Evolutionary conservation across 441 rosid species (phyloP), one percentile per base, ranked within the genome.

Genomic region (Adansonia madagascariensis): DNA sequence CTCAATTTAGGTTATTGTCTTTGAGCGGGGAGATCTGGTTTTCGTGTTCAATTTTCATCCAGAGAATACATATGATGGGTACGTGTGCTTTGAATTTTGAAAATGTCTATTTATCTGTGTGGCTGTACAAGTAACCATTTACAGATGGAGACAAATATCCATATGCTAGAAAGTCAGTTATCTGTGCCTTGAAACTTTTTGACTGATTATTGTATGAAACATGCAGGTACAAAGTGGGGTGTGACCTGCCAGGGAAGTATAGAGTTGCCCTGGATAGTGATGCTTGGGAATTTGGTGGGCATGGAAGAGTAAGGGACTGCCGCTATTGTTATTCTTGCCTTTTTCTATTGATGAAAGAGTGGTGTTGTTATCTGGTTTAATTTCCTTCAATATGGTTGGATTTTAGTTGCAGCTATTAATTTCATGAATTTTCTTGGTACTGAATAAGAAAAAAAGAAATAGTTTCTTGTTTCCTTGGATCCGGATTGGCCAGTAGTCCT

Each of bases 1-100:
- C n/a, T 55, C 71, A 22, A 76, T 77, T 53, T 91, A 91, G 97
- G 92, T 91, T 79, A 89, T 92, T 4, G 94, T 92, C 78, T 92
- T 92, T 82, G 97, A 91, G 88, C 91, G 87, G 47, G 94, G 95
- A 81, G 94, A 91, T 85, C 86, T 91, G 55, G 88, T 91, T 76
- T 91, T 91, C 20, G 91, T 92, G 69, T 92, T 91, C 88, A 92
- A 92, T 82, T 92, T 92, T 82, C 95, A 92, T 82, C 91, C 97
- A 27, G 87, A 87, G 61, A 89, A 87, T 69, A 84, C 91, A 49
- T 89, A 92, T 53, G 87, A 89, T 56, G 97, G 97, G 97, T 92
- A 88, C 52, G 84, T 70, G 62, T 80, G 53, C 57, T 69, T 73
- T 46, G 6, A 35, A 7, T 52, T 20, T 10, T 31, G 62, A 50